Conservation (phyloP, 2,329 filamentous ascomycete species). For the Daldinia eschscholtzii region DNA sequence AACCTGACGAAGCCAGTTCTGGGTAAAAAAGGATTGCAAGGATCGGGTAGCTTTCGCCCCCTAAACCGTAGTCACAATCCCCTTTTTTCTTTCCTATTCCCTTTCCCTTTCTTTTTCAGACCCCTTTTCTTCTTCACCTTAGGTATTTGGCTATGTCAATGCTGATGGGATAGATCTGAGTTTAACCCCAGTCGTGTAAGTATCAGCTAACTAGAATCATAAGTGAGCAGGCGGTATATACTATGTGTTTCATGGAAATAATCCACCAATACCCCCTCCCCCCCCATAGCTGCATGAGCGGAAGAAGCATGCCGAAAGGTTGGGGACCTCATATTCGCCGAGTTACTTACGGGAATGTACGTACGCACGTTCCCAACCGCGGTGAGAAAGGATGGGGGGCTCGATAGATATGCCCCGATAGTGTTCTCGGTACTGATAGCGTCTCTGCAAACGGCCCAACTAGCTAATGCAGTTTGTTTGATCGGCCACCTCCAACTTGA, state of each 20-base stretch:
- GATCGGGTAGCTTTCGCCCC: background rate
- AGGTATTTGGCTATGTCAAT: background rate
- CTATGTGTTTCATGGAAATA: background rate
- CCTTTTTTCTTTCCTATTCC: background rate
- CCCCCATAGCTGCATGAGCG: background rate
- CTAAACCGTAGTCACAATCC: background rate
- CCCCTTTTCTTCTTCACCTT: background rate
- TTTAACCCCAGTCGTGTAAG: background rate
- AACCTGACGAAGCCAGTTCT: conserved; percentile 3
- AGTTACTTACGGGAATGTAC: conserved; percentile 5
- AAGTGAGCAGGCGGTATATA: conserved; percentile 9
- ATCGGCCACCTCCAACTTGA: conserved; percentile 3
- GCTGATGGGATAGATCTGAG: background rate
- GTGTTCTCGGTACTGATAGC: background rate
- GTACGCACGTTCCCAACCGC: background rate
- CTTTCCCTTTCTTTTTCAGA: background rate
- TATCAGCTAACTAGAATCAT: background rate
- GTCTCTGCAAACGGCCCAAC: background rate
- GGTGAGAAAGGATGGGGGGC: background rate
- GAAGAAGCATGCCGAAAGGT: conserved; percentile 7
- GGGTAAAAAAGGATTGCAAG: background rate
- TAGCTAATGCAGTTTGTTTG: background rate
- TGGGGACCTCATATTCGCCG: background rate
- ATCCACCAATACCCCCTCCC: background rate
- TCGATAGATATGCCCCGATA: conserved; percentile 3